These are phyloP conservation scores for Loxodes magnus DNA, from an alignment of 73 alveolate genomes.

Conservation along the genomic window DNA sequence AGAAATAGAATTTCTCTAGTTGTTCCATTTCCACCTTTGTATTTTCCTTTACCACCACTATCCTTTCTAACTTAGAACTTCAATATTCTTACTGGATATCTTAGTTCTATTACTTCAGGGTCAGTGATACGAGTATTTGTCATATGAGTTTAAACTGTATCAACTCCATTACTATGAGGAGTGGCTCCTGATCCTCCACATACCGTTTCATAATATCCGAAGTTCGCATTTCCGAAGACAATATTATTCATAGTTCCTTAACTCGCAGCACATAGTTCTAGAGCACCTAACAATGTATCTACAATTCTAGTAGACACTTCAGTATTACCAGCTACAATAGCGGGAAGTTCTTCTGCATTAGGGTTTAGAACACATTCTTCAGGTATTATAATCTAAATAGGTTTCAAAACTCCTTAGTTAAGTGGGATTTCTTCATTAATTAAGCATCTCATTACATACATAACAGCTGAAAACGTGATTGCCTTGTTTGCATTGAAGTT, in stretches of 20 bases:
- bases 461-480: conserved; percentile 68
- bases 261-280: conserved; percentile 69
- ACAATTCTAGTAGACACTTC: conserved; percentile 70
- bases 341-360: conserved; percentile 36
- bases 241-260: conserved; percentile 86
- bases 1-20: conserved; percentile 68
- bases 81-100: conserved; percentile 69
- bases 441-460: conserved; percentile 72
- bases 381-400: conserved; percentile 57
- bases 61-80: conserved; percentile 51
- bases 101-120: conserved; percentile 59
- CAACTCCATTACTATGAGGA: conserved; percentile 57
- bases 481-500: conserved; percentile 63
- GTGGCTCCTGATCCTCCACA: conserved; percentile 94
- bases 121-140: conserved; percentile 89
- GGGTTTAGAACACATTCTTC: conserved; percentile 55
- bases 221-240: conserved; percentile 60
- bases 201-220: conserved; percentile 75
- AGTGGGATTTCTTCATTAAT: conserved; percentile 76
- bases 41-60: conserved; percentile 72
- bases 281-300: conserved; percentile 69
- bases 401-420: conserved; percentile 80
- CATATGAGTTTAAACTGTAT: conserved; percentile 84
- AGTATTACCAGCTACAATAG: conserved; percentile 88
- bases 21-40: conserved; percentile 81